Percentiles rank a stretch among this genome's conserved stretches.
Conservation (phyloP, 176 grass and related monocot genomes). For the Carex kokanica region DNA sequence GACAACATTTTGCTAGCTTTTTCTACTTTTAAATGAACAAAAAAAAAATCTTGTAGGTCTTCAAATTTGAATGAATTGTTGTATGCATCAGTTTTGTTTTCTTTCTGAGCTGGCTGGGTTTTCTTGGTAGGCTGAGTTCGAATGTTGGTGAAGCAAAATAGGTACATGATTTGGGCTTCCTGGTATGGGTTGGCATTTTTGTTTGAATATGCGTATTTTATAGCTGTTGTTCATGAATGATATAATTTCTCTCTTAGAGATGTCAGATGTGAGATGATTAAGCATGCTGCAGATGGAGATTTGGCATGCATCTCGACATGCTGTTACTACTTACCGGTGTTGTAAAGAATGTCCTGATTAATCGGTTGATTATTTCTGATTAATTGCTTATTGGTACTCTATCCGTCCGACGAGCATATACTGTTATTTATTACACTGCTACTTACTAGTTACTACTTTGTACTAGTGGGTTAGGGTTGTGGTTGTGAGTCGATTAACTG, state of each 20-base stretch:
- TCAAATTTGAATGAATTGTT: conserved; percentile 13
- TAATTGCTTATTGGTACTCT: too few relatives aligned
- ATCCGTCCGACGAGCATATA: too few relatives aligned
- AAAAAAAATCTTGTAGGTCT: not conserved
- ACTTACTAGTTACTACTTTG: too few relatives aligned
- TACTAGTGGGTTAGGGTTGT: not conserved
- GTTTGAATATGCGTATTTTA: too few relatives aligned
- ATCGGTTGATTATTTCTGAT: too few relatives aligned
- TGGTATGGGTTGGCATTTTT: too few relatives aligned
- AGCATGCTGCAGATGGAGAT: not conserved
- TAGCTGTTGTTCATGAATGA: too few relatives aligned
- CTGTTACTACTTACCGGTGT: too few relatives aligned
- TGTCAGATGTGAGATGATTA: not conserved
- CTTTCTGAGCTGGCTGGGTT: not conserved
- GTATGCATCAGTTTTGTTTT: not conserved
- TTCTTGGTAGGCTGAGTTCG: not conserved
- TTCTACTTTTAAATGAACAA: not conserved
- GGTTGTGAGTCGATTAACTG: not conserved
- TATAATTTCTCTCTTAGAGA: not conserved
- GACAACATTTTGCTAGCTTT: not conserved
- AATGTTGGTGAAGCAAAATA: not conserved
- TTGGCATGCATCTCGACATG: too few relatives aligned
- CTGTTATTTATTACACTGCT: too few relatives aligned
- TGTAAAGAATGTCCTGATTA: too few relatives aligned
- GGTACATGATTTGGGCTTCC: not conserved